These are phyloP conservation scores for Galerina sulciceps DNA, from an alignment of 768 basidiomycete genomes.

Conservation along the genomic window DNA sequence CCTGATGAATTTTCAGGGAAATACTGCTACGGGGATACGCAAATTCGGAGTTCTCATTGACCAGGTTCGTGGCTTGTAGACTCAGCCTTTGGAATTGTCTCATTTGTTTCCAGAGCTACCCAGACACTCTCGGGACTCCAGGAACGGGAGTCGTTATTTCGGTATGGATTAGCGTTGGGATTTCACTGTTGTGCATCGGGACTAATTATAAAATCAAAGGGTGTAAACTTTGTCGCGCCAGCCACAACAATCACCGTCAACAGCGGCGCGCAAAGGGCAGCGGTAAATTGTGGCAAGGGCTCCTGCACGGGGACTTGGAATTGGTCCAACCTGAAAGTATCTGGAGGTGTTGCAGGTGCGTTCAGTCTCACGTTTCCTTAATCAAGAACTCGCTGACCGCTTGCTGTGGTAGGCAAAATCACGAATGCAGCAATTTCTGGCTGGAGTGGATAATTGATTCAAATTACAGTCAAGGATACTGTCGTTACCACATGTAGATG, in stretches of 20 bases:
- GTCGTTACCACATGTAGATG: no score
- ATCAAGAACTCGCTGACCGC: background rate
- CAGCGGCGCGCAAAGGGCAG: slow-evolving; percentile 47
- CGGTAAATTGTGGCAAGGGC: slow-evolving; percentile 58
- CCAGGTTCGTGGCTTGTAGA: slow-evolving; percentile 37
- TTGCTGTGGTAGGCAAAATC: slow-evolving; percentile 1
- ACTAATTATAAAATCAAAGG: slow-evolving; percentile 29
- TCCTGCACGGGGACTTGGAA: slow-evolving; percentile 39
- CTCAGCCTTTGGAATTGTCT: background rate
- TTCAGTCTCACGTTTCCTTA: background rate
- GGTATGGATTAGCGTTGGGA: slow-evolving; percentile 34
- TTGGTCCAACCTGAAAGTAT: slow-evolving; percentile 26
- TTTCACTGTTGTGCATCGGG: background rate
- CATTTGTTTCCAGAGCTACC: slow-evolving; percentile 53
- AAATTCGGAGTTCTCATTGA: slow-evolving; percentile 64
- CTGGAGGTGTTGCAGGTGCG: slow-evolving; percentile 25
- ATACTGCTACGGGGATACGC: slow-evolving; percentile 52
- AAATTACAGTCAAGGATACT: no score
- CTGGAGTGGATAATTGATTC: no score
- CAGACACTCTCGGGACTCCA: slow-evolving; percentile 53
- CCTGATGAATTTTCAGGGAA: slow-evolving; percentile 37
- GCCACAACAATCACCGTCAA: slow-evolving; percentile 47
- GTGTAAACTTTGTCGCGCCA: slow-evolving; percentile 49
- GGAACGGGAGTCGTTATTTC: slow-evolving; percentile 61
- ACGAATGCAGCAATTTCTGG: slow-evolving; percentile 5